Evolutionary conservation across 768 basidiomycete genomes (phyloP).

Genomic region (Tricholoma furcatifolium): DNA sequence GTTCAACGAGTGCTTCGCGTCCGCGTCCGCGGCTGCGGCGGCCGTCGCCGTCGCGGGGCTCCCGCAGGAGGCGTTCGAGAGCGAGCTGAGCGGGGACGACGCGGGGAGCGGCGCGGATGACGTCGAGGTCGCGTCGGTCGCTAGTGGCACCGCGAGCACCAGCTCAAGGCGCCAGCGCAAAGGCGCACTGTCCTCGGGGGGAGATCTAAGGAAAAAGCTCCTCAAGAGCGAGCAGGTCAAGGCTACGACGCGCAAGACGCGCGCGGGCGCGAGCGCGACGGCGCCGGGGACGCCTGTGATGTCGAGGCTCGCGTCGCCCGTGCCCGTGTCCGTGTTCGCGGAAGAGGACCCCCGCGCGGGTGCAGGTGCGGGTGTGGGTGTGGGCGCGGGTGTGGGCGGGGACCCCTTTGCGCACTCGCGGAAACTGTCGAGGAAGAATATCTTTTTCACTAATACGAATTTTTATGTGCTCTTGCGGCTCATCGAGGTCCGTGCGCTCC

Average conservation of each 20-base stretch:
- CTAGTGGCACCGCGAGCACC: constrained; percentile 40
- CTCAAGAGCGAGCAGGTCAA: constrained; percentile 84
- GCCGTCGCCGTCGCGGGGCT: no score
- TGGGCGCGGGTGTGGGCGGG: no score
- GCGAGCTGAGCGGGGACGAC: constrained; percentile 55
- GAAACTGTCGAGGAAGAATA: constrained; percentile 39
- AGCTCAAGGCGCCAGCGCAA: constrained; percentile 30
- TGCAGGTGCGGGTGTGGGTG: no score
- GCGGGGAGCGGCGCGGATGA: constrained; percentile 34
- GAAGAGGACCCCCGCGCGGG: constrained; percentile 49
- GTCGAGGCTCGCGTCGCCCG: constrained; percentile 67
- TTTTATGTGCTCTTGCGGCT: constrained; percentile 86
- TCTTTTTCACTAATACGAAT: constrained; percentile 87
- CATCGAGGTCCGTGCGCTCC: constrained; percentile 78
- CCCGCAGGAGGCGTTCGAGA: constrained; percentile 52
- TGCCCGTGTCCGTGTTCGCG: constrained; percentile 48
- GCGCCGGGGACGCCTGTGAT: constrained; percentile 47
- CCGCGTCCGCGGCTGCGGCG: no score
- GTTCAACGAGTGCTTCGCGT: constrained; percentile 71
- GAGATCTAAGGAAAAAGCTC: constrained; percentile 76
- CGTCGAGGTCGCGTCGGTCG: constrained; percentile 36
- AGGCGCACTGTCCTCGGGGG: constrained; percentile 33
- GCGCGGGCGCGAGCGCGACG: constrained; percentile 49
- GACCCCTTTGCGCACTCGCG: constrained; percentile 29
- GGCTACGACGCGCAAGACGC: constrained; percentile 57